Conservation (phyloP, 371 early-diverging fungal genomes). For the Haplosporangium sp. region DNA sequence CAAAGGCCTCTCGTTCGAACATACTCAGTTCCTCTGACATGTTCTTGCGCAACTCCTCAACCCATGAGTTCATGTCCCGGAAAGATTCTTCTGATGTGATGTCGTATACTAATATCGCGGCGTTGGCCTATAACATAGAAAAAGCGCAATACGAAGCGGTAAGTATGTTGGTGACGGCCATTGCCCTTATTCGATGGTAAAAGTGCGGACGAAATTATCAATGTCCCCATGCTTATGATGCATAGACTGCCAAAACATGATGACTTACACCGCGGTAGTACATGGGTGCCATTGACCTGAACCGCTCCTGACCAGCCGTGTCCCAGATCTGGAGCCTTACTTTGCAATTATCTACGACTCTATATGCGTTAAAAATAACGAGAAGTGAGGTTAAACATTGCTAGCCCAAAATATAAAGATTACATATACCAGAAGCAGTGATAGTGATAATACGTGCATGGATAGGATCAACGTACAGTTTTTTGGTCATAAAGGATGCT, state of each 20-base stretch:
- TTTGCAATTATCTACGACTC: conserved; percentile 74
- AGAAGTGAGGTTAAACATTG: background rate
- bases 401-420: too few species aligned
- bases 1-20: background rate
- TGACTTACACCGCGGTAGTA: conserved; percentile 78
- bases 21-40: conserved; percentile 73
- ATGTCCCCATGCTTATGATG: background rate
- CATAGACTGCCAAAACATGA: too few species aligned
- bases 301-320: conserved; percentile 78
- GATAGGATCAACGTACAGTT: conserved; percentile 61
- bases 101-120: conserved; percentile 75
- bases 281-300: conserved; percentile 80
- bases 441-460: too few species aligned
- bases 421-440: too few species aligned
- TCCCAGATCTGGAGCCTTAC: conserved; percentile 79
- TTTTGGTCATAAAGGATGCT: conserved; percentile 84
- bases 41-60: conserved; percentile 77
- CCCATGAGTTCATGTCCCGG: conserved; percentile 73
- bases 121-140: conserved; percentile 60
- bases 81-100: conserved; percentile 72
- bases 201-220: conserved; percentile 14
- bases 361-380: conserved; percentile 21
- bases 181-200: background rate
- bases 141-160: background rate
- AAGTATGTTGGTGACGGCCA: background rate